A percentile compares a stretch with the other conserved stretches of the same genome.
These are phyloP conservation scores for Suhomyces kunorum DNA, from an alignment of 1,139 yeast genomes.

Conservation along the genomic window DNA sequence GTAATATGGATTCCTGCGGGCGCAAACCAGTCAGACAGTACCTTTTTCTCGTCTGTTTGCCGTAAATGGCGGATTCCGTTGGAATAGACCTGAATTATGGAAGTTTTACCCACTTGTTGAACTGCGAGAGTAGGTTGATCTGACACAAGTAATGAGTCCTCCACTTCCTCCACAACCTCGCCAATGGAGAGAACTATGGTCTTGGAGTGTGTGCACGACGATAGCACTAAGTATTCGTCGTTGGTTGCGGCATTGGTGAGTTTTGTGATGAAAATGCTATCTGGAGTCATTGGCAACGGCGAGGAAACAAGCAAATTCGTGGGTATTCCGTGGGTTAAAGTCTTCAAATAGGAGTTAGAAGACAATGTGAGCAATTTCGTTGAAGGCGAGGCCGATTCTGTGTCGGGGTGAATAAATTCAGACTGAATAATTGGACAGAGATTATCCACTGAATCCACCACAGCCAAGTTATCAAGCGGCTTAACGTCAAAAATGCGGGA, in stretches of 20 bases:
- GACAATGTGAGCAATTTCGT: slow-evolving; percentile 34
- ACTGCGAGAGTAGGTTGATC: slow-evolving; percentile 67
- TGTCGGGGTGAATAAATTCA: slow-evolving; percentile 39
- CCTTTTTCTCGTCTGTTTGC: slow-evolving; percentile 20
- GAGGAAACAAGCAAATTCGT: slow-evolving; percentile 67
- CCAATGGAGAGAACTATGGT: slow-evolving; percentile 78
- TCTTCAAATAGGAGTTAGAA: slow-evolving; percentile 47
- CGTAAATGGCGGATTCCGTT: slow-evolving; percentile 72
- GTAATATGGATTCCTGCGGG: slow-evolving; percentile 74
- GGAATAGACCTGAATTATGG: slow-evolving; percentile 72
- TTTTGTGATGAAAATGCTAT: slow-evolving; percentile 62
- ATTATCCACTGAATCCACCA: slow-evolving; percentile 54
- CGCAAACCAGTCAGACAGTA: slow-evolving; percentile 70
- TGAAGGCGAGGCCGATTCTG: slow-evolving; percentile 38
- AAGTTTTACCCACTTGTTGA: slow-evolving; percentile 63
- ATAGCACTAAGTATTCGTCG: slow-evolving; percentile 67
- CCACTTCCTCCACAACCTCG: slow-evolving; percentile 76
- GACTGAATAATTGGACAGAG: slow-evolving; percentile 62
- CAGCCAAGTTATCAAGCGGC: slow-evolving; percentile 56
- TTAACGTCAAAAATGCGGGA: slow-evolving; percentile 6
- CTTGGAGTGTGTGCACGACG: slow-evolving; percentile 56
- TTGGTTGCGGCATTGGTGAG: slow-evolving; percentile 41
- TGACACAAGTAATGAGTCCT: slow-evolving; percentile 59
- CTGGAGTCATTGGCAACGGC: slow-evolving; percentile 66
- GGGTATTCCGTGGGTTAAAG: slow-evolving; percentile 60